A percentile compares a stretch with the other conserved stretches of the same genome.
These are phyloP conservation scores for Scutellospora calospora DNA, from an alignment of 371 early-diverging fungal genomes.

Conservation along the genomic window DNA sequence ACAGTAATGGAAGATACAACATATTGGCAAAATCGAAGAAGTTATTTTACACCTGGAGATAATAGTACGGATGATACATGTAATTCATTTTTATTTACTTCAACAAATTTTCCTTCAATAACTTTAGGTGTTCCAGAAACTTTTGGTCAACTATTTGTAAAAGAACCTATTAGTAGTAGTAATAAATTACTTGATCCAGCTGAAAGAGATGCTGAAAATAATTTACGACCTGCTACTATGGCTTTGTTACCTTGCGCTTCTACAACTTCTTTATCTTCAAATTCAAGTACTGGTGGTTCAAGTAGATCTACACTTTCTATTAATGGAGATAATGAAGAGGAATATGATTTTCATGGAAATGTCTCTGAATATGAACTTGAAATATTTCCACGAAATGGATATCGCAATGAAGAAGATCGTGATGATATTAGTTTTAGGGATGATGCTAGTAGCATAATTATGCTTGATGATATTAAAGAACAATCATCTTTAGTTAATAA, in stretches of 20 bases:
- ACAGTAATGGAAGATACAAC: slow-evolving; percentile 27
- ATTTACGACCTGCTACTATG: slow-evolving; percentile 3
- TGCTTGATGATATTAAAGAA: no score
- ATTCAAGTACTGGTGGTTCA: background rate
- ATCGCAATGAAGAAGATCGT: background rate
- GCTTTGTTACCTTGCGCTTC: background rate
- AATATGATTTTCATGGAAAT: background rate
- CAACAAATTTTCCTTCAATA: no score
- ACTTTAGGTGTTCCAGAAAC: no score
- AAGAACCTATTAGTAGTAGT: no score
- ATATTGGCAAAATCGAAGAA: slow-evolving; percentile 38
- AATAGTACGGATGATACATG: slow-evolving; percentile 42
- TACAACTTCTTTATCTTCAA: background rate
- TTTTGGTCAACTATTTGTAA: no score
- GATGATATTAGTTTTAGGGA: background rate
- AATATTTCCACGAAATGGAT: background rate
- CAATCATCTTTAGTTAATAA: no score
- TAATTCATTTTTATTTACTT: slow-evolving; percentile 30
- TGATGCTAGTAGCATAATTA: background rate
- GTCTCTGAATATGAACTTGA: background rate
- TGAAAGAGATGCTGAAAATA: no score
- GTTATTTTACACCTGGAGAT: background rate
- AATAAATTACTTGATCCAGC: no score
- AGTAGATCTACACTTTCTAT: background rate
- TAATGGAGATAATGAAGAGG: no score